Conservation (phyloP, 345 rosid species). For the Populus pruinosa region DNA sequence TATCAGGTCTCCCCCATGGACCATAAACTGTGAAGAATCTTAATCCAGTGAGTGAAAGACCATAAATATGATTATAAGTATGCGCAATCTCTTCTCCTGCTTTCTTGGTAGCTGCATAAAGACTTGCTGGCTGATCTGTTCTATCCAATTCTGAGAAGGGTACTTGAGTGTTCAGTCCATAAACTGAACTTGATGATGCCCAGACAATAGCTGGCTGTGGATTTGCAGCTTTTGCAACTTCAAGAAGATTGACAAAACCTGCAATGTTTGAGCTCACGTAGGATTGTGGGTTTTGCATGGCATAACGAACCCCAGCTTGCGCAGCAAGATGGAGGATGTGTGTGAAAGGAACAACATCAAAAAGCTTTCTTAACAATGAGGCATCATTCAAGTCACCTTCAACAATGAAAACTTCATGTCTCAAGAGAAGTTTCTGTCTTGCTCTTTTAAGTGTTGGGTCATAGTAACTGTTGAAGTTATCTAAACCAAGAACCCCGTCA, state of each 20-base stretch:
- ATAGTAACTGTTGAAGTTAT: conserved; percentile 25
- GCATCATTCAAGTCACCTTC: conserved; percentile 26
- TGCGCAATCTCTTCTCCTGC: conserved; percentile 31
- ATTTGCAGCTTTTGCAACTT: conserved; percentile 19
- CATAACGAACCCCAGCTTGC: conserved; percentile 29
- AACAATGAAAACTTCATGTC: conserved; percentile 18
- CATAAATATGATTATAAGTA: conserved; percentile 28
- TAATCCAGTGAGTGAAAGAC: conserved; percentile 22
- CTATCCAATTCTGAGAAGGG: conserved; percentile 21
- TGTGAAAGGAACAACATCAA: conserved; percentile 25
- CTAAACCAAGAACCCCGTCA: conserved; percentile 26
- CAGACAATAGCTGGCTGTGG: conserved; percentile 25
- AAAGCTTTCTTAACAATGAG: conserved; percentile 12
- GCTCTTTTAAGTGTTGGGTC: conserved; percentile 19
- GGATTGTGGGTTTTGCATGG: conserved; percentile 26
- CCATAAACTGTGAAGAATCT: conserved; percentile 28
- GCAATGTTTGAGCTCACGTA: conserved; percentile 23
- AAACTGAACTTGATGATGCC: conserved; percentile 28
- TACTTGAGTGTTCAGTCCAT: conserved; percentile 20
- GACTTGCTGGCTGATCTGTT: conserved; percentile 28
- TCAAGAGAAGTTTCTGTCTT: conserved; percentile 9
- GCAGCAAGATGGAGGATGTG: conserved; percentile 27
- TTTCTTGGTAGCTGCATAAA: conserved; percentile 28
- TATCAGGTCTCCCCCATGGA: conserved; percentile 31
- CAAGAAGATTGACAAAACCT: conserved; percentile 21